phyloP scores from a whole-genome alignment of 306 rosid species.

The Carpinus viminea region DNA sequence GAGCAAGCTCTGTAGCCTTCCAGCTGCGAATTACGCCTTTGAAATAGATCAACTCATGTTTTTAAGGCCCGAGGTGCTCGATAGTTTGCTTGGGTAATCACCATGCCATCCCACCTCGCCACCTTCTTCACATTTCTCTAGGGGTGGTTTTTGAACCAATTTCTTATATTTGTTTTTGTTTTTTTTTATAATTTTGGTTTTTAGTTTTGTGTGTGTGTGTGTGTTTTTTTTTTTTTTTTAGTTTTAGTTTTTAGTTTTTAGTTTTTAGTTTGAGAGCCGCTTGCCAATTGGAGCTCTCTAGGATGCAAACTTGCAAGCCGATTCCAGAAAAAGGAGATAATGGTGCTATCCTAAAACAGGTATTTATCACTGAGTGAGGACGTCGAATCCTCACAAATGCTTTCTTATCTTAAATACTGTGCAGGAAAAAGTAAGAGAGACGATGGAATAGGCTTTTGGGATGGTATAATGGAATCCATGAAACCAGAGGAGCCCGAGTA shows the following conservation, averaged over 20 bases:
- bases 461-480: slow-evolving; percentile 45
- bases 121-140: too few species aligned
- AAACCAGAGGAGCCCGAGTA: slow-evolving; percentile 43
- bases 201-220: too few species aligned
- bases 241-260: too few species aligned
- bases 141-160: too few species aligned
- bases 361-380: slow-evolving; percentile 4
- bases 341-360: slow-evolving; percentile 47
- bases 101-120: slow-evolving; percentile 52
- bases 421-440: slow-evolving; percentile 42
- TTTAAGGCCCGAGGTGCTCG: slow-evolving; percentile 63
- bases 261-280: slow-evolving; percentile 36
- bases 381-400: background rate
- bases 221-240: too few species aligned
- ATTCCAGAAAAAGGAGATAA: slow-evolving; percentile 32
- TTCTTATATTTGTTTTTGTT: too few species aligned
- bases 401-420: background rate
- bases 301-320: slow-evolving; percentile 53
- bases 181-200: too few species aligned
- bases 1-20: slow-evolving; percentile 88
- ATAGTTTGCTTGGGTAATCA: slow-evolving; percentile 57
- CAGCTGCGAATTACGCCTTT: slow-evolving; percentile 73
- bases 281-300: slow-evolving; percentile 57
- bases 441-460: slow-evolving; percentile 56
- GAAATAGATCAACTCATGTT: slow-evolving; percentile 55